Evolutionary conservation across 768 basidiomycete genomes (phyloP).

Genomic region (Clitopilus hobsonii): DNA sequence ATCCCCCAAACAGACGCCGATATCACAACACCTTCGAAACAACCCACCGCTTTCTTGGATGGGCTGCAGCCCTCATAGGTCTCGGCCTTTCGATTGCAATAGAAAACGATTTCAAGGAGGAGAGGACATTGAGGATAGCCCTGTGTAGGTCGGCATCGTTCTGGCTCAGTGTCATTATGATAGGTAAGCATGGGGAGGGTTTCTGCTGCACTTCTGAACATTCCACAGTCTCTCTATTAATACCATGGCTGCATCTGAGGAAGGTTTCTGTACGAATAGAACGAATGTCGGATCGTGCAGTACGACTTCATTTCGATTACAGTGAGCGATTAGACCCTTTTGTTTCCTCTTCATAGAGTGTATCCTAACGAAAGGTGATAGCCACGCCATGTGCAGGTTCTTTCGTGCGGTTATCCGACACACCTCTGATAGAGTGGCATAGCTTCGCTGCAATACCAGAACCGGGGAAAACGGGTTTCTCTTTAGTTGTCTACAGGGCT

Average conservation of each 20-base stretch:
- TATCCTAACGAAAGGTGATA: slow-evolving; percentile 9
- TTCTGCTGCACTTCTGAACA: too few species aligned
- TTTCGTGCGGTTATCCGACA: slow-evolving; percentile 39
- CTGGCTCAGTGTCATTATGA: slow-evolving; percentile 48
- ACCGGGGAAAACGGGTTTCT: slow-evolving; percentile 44
- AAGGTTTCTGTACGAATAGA: slow-evolving; percentile 50
- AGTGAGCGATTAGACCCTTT: slow-evolving; percentile 26
- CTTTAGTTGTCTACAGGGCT: slow-evolving; percentile 52
- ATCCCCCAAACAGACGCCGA: slow-evolving; percentile 29
- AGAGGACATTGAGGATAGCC: neutral
- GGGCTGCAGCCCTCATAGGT: slow-evolving; percentile 33
- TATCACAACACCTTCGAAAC: slow-evolving; percentile 37
- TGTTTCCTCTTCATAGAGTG: neutral
- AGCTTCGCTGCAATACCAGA: slow-evolving; percentile 51
- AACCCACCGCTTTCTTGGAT: slow-evolving; percentile 40
- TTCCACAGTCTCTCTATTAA: slow-evolving; percentile 40
- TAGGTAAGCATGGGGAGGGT: too few species aligned
- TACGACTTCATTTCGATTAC: slow-evolving; percentile 57
- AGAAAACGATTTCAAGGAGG: neutral
- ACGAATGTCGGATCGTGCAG: slow-evolving; percentile 51
- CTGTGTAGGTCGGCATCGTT: slow-evolving; percentile 37
- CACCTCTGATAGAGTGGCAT: slow-evolving; percentile 54
- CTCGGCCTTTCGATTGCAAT: slow-evolving; percentile 28
- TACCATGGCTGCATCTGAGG: slow-evolving; percentile 55
- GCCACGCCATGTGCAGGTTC: slow-evolving; percentile 42